phyloP scores from a whole-genome alignment of 1,284 basidiomycete species.

The Vanrija sp. region DNA sequence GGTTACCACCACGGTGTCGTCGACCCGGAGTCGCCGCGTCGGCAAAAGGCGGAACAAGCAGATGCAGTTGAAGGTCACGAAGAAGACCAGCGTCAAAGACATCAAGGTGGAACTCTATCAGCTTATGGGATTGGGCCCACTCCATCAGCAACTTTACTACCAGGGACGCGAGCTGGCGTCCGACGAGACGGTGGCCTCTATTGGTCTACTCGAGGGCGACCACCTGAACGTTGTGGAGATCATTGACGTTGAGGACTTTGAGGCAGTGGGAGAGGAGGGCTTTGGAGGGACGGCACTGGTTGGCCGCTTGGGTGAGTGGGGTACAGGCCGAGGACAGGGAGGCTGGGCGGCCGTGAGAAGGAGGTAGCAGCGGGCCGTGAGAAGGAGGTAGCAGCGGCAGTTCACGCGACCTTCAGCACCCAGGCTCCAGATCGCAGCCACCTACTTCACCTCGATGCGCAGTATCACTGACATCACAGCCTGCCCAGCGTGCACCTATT shows the following conservation, averaged over 20 bases:
- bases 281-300: conserved; percentile 41
- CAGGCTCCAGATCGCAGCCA: no score
- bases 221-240: conserved; percentile 19
- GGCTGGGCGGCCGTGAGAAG: neutral
- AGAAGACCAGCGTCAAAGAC: conserved; percentile 27
- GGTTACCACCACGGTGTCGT: neutral
- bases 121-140: conserved; percentile 21
- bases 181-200: conserved; percentile 27
- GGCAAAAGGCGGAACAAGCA: conserved; percentile 1
- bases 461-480: conserved; percentile 6
- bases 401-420: no score
- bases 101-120: conserved; percentile 30
- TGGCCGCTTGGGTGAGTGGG: conserved; percentile 24
- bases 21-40: neutral
- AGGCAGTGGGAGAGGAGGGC: conserved; percentile 25
- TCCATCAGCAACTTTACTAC: conserved; percentile 27
- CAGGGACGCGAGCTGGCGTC: conserved; percentile 21
- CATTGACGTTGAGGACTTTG: conserved; percentile 25
- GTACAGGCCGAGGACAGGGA: neutral
- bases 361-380: no score
- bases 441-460: no score
- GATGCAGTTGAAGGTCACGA: conserved; percentile 16
- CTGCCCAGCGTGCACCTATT: conserved; percentile 27
- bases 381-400: no score
- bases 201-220: conserved; percentile 26